Evolutionary conservation across 2,329 filamentous ascomycete genomes (phyloP).

Genomic region (Pestalotiopsis sp.): DNA sequence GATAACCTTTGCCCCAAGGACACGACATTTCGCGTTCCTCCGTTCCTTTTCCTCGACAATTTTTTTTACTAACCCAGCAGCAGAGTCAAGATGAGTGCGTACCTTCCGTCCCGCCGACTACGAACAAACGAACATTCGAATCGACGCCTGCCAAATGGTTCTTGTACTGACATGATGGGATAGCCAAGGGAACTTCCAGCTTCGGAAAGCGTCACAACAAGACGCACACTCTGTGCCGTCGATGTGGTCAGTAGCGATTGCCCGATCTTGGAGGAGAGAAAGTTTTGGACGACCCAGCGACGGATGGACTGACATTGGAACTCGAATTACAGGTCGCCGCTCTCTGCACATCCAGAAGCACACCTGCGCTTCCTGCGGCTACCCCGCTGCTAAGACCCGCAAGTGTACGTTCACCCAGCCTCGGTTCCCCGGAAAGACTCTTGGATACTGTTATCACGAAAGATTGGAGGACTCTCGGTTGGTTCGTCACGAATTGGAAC

Average conservation of each 20-base stretch:
- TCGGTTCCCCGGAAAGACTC: not conserved
- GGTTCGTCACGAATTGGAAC: not conserved
- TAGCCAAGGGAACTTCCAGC: constrained; percentile 40
- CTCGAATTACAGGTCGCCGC: constrained; percentile 71
- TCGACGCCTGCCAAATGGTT: not conserved
- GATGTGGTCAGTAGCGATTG: constrained; percentile 77
- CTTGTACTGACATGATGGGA: constrained; percentile 27
- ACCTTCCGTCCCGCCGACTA: constrained; percentile 12
- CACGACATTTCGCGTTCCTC: not conserved
- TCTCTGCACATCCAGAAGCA: constrained; percentile 99
- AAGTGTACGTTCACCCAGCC: constrained; percentile 78
- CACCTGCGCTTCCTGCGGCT: constrained; percentile 93
- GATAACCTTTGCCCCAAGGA: constrained; percentile 1
- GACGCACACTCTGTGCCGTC: constrained; percentile 97
- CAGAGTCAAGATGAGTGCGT: constrained; percentile 37
- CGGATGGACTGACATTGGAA: constrained; percentile 25
- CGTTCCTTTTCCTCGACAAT: constrained; percentile 6
- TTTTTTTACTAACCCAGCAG: constrained; percentile 24
- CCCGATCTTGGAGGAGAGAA: constrained; percentile 13
- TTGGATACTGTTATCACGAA: not conserved
- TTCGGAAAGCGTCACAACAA: constrained; percentile 80
- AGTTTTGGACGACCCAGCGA: constrained; percentile 8
- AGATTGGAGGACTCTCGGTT: constrained; percentile 15
- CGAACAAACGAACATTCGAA: constrained; percentile 13
- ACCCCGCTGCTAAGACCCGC: constrained; percentile 94